Evolutionary conservation across 148 eudicot genomes (phyloP).

Genomic region (Heliosperma pusillum): DNA sequence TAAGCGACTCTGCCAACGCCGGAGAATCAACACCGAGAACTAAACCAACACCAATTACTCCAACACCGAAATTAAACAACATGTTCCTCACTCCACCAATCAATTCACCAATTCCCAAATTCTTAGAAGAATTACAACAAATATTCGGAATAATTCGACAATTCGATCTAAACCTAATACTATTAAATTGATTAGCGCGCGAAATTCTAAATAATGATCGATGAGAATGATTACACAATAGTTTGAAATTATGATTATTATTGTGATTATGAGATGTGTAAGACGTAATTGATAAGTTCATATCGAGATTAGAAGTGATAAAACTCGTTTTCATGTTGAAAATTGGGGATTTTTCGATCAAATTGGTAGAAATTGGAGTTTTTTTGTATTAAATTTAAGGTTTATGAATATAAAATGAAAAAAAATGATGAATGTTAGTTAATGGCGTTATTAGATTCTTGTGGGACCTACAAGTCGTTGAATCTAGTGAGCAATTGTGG

Average conservation of each 20-base stretch:
- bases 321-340: conserved; percentile 27
- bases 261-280: conserved; percentile 28
- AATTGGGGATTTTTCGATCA: not conserved
- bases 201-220: conserved; percentile 4
- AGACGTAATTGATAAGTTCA: conserved; percentile 27
- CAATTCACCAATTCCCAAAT: not conserved
- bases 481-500: conserved; percentile 26
- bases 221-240: conserved; percentile 8
- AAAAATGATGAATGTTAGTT: not conserved
- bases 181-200: not conserved
- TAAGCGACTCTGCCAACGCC: conserved; percentile 73
- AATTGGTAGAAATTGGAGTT: not conserved
- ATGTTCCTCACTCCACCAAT: conserved; percentile 33
- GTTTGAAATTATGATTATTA: conserved; percentile 20
- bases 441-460: conserved; percentile 9
- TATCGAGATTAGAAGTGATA: conserved; percentile 36
- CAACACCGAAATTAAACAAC: conserved; percentile 58
- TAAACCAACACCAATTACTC: conserved; percentile 40
- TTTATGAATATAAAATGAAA: conserved; percentile 15
- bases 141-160: not conserved
- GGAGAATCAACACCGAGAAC: conserved; percentile 48
- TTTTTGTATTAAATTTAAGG: not conserved
- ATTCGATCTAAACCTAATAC: not conserved
- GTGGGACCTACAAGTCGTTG: conserved; percentile 16
- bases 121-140: not conserved